Evolutionary conservation across 1,139 yeast genomes (phyloP).

Genomic region (Geotrichum carabidarum): DNA sequence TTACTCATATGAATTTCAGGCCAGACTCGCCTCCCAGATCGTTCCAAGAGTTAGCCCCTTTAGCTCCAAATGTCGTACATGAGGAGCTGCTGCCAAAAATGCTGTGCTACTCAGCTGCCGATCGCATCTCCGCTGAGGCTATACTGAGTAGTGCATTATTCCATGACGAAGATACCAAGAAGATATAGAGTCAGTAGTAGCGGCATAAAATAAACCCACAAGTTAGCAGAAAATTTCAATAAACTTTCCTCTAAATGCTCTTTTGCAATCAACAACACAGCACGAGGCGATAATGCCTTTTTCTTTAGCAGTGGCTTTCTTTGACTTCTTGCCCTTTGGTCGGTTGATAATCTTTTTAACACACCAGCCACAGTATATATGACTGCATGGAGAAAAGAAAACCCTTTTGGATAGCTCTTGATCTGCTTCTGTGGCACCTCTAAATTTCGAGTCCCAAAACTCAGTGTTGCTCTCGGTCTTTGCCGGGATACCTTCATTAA

Average conservation of each 20-base stretch:
- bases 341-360: conserved; percentile 48
- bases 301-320: not conserved
- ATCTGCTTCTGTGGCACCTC: conserved; percentile 50
- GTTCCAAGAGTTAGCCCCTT: conserved; percentile 38
- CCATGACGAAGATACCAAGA: not conserved
- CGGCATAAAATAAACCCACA: not conserved
- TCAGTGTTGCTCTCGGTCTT: conserved; percentile 38
- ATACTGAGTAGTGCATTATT: conserved; percentile 21
- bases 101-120: conserved; percentile 41
- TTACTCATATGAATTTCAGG: conserved; percentile 39
- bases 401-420: conserved; percentile 60
- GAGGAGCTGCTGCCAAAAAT: conserved; percentile 34
- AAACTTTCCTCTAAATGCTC: conserved; percentile 24
- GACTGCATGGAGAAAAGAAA: conserved; percentile 73
- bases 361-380: conserved; percentile 82
- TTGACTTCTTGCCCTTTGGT: conserved; percentile 8
- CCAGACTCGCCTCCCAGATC: conserved; percentile 34
- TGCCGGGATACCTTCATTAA: conserved; percentile 68
- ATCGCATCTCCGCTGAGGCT: conserved; percentile 37
- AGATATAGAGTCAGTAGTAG: not conserved
- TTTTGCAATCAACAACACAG: conserved; percentile 25
- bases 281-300: conserved; percentile 1
- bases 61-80: conserved; percentile 31
- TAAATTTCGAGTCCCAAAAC: conserved; percentile 31
- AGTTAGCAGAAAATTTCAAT: conserved; percentile 27